Evolutionary conservation across 306 rosid genomes (phyloP).

Genomic region (Coriaria nepalensis): DNA sequence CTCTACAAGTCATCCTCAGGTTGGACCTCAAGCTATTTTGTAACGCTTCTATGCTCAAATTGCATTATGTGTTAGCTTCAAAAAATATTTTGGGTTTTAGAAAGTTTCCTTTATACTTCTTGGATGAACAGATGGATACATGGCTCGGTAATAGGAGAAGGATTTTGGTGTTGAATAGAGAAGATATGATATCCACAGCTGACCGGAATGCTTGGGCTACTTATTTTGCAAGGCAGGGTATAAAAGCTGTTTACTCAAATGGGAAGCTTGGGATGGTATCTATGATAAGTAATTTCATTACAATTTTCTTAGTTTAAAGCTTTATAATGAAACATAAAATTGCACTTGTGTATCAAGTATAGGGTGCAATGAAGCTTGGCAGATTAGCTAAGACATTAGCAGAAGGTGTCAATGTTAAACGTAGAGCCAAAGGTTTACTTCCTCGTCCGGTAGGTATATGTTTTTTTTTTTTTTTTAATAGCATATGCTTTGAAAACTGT

Average conservation of each 20-base stretch:
- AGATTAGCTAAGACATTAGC: conserved; percentile 75
- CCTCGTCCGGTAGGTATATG: conserved; percentile 59
- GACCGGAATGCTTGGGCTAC: conserved; percentile 95
- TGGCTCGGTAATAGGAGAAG: conserved; percentile 89
- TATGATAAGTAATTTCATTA: conserved; percentile 4
- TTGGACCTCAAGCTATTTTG: conserved; percentile 6
- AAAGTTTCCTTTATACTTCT: conserved; percentile 7
- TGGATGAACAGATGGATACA: conserved; percentile 64
- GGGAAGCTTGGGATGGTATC: conserved; percentile 90
- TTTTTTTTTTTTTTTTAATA: neutral
- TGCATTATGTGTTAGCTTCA: too few relatives aligned
- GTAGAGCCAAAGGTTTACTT: conserved; percentile 89
- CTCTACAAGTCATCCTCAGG: conserved; percentile 95
- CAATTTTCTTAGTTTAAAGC: conserved; percentile 13
- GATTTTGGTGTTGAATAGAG: conserved; percentile 85
- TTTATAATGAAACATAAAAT: conserved; percentile 8
- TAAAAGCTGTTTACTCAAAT: conserved; percentile 66
- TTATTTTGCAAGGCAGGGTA: conserved; percentile 58
- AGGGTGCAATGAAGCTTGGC: conserved; percentile 80
- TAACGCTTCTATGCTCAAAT: too few relatives aligned
- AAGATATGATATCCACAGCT: conserved; percentile 79
- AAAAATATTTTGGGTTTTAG: too few relatives aligned
- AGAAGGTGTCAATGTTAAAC: conserved; percentile 75
- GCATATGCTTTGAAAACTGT: neutral
- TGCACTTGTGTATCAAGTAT: conserved; percentile 18